A percentile compares a stretch with the other conserved stretches of the same genome.
Conservation (phyloP, 768 basidiomycete genomes). For the Mycena galericulata region DNA sequence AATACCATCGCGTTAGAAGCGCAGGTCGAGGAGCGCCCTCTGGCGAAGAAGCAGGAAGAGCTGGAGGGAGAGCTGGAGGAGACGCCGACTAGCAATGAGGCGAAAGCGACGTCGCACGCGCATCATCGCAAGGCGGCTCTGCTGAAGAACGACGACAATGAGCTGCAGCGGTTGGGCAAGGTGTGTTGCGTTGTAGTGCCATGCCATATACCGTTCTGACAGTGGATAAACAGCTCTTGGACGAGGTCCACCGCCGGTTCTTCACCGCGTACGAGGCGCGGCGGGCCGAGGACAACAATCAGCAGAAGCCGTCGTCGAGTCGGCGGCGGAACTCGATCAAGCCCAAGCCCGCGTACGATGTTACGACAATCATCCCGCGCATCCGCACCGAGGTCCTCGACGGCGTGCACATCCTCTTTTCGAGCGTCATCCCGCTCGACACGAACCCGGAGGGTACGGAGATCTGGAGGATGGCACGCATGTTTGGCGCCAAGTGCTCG, state of each 20-base stretch:
- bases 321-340: conserved; percentile 42
- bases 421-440: conserved; percentile 94
- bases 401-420: conserved; percentile 89
- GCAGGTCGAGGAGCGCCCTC: conserved; percentile 86
- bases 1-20: conserved; percentile 85
- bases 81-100: too few species aligned
- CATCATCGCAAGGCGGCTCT: conserved; percentile 71
- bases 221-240: conserved; percentile 72
- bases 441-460: conserved; percentile 82
- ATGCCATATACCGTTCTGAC: conserved; percentile 3
- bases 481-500: conserved; percentile 89
- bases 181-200: conserved; percentile 55
- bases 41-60: conserved; percentile 90
- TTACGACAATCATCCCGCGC: conserved; percentile 91
- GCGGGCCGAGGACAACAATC: conserved; percentile 43
- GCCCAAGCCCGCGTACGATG: conserved; percentile 67
- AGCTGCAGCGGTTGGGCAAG: conserved; percentile 81
- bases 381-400: conserved; percentile 82
- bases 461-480: conserved; percentile 86
- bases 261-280: conserved; percentile 73
- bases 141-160: conserved; percentile 88
- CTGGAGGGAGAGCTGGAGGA: conserved; percentile 59
- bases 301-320: conserved; percentile 42
- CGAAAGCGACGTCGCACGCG: too few species aligned
- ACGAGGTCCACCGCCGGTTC: conserved; percentile 82